Evolutionary conservation across 1,284 basidiomycete genomes (phyloP), one percentile per base, ranked within the genome.

Genomic region (Marasmius sp.): DNA sequence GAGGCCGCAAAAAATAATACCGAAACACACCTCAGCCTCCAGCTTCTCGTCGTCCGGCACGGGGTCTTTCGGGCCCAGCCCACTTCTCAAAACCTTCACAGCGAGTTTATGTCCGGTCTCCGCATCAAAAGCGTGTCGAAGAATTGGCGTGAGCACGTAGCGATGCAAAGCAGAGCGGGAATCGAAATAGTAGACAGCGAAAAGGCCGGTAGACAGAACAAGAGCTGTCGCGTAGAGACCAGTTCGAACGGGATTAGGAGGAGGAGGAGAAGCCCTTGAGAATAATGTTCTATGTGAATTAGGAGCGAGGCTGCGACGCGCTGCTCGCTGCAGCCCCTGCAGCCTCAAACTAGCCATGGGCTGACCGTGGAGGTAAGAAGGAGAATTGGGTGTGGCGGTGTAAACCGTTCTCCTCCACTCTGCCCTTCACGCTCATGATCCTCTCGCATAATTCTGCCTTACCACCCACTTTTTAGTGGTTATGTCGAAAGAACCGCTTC

Each of bases 71-170:
- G 97, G 95, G 6, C 83, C 88, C 16, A 94, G 73, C 3, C 93
- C 93, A 61, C 83, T 87, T 66, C 82, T 81, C 50, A 98, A 77
- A 14, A 92, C 81, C 70, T 88, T 87, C 49, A 99, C 85, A 1
- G 95, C 95, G 48, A 97, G 70, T 74, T 91, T 90, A 72, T 98
- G 96, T 0, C 91, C 87, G 1, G 85, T 84, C 74, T 99, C 97
- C 2, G 96, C 85, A 72, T 97, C 94, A 33, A 92, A 76, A 0
- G 81, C 68, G 61, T 86, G 77, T 53, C 94, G 81, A 51, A 96
- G 70, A 22, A 90, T 67, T 1, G 95, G 95, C 20, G 91, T 91
- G 59, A 93, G 70, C 43, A 96, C 76, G 76, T 95, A 95, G 65
- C 92, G 85, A 74, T 97, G 95, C 36, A 95, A 77, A 9, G 91